Conservation (phyloP, 1,284 basidiomycete genomes). For the Rhodofomes roseus region DNA sequence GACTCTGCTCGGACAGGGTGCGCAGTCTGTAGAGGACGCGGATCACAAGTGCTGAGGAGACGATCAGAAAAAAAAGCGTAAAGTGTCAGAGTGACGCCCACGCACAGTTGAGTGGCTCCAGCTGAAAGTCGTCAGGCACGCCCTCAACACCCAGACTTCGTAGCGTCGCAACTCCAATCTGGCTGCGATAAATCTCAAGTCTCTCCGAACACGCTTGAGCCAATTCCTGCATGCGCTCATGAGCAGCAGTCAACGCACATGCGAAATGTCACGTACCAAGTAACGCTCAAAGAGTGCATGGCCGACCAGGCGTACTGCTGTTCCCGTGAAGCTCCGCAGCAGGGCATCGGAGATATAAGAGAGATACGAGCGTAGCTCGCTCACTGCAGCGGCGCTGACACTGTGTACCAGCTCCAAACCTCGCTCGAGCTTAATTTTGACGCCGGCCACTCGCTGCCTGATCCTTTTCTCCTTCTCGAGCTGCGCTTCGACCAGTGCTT, state of each 20-base stretch:
- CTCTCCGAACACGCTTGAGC: conserved; percentile 67
- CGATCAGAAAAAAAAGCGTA: not conserved
- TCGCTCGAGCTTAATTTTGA: conserved; percentile 57
- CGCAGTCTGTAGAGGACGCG: conserved; percentile 88
- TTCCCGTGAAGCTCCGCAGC: conserved; percentile 60
- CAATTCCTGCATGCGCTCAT: conserved; percentile 46
- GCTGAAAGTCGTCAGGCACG: conserved; percentile 71
- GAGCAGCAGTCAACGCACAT: not conserved
- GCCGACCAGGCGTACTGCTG: conserved; percentile 57
- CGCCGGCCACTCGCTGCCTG: conserved; percentile 51
- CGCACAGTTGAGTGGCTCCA: conserved; percentile 68
- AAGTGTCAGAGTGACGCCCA: not conserved
- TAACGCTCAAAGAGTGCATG: conserved; percentile 70
- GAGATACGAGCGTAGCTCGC: conserved; percentile 56
- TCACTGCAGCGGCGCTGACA: conserved; percentile 56
- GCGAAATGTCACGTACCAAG: conserved; percentile 45
- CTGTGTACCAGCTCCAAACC: conserved; percentile 68
- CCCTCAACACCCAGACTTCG: conserved; percentile 63
- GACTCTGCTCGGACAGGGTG: conserved; percentile 76
- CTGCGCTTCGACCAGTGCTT: conserved; percentile 76
- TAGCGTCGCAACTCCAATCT: conserved; percentile 80
- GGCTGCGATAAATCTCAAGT: conserved; percentile 62
- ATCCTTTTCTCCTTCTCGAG: conserved; percentile 73
- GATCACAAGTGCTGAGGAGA: conserved; percentile 61
- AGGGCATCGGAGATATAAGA: conserved; percentile 58